A percentile compares a stretch with the other conserved stretches of the same genome.
phyloP scores from a whole-genome alignment of 2,329 filamentous ascomycete species.

The Rutstroemia sp. region DNA sequence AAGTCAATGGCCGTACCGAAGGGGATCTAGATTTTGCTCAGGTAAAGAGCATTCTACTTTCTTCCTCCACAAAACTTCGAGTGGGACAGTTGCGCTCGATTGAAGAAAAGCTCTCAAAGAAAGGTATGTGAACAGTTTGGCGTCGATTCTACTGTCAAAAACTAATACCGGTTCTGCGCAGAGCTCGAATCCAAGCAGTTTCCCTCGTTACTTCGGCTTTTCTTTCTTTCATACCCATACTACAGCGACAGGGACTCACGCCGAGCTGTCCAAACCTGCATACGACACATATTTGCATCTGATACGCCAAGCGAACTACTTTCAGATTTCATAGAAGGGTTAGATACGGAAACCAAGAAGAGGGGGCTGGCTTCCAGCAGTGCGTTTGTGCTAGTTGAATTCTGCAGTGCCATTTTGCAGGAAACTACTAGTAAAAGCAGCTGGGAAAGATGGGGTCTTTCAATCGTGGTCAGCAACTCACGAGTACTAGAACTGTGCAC shows the following conservation, averaged over 20 bases:
- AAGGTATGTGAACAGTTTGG: slow-evolving; percentile 34
- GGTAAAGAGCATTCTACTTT: slow-evolving; percentile 45
- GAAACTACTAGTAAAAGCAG: slow-evolving; percentile 53
- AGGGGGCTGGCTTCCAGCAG: slow-evolving; percentile 68
- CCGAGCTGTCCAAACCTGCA: slow-evolving; percentile 72
- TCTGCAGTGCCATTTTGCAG: slow-evolving; percentile 76
- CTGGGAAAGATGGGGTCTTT: slow-evolving; percentile 58
- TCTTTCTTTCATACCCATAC: slow-evolving; percentile 81
- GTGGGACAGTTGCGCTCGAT: slow-evolving; percentile 47
- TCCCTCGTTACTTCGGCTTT: slow-evolving; percentile 54
- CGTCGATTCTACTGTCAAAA: slow-evolving; percentile 18
- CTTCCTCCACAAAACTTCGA: slow-evolving; percentile 53
- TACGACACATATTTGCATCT: slow-evolving; percentile 57
- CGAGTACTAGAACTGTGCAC: slow-evolving; percentile 73
- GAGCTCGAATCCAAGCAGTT: slow-evolving; percentile 36
- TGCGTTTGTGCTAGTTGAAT: slow-evolving; percentile 85
- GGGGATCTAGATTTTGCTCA: slow-evolving; percentile 45
- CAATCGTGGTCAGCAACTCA: slow-evolving; percentile 62
- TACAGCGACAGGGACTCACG: slow-evolving; percentile 84
- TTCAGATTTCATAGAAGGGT: slow-evolving; percentile 54
- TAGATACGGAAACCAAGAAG: slow-evolving; percentile 71
- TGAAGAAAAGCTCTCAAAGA: slow-evolving; percentile 47
- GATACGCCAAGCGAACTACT: slow-evolving; percentile 50
- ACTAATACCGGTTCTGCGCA: slow-evolving; percentile 7
- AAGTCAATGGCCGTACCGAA: slow-evolving; percentile 34